A percentile compares a stretch with the other conserved stretches of the same genome.
phyloP scores from a whole-genome alignment of 345 rosid species.

The Isatis tinctoria region DNA sequence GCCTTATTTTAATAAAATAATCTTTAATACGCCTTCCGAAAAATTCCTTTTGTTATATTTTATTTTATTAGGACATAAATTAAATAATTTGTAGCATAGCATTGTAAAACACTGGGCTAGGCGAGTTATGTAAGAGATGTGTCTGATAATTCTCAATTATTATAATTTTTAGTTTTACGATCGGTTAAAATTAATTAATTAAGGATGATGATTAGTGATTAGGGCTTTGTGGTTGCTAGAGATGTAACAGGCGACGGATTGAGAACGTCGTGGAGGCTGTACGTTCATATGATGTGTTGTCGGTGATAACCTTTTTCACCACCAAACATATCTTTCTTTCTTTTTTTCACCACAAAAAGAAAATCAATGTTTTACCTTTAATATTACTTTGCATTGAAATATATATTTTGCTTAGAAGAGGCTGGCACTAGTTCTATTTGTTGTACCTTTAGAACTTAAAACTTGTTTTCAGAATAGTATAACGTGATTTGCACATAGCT shows the following conservation, averaged over 20 bases:
- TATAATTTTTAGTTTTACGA: not conserved
- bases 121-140: conserved; percentile 6
- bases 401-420: not conserved
- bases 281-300: conserved; percentile 25
- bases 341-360: conserved; percentile 3
- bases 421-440: not conserved
- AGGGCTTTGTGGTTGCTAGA: conserved; percentile 7
- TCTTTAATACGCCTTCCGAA: not conserved
- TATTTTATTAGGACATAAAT: not conserved
- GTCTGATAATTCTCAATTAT: conserved; percentile 24
- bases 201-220: conserved; percentile 15
- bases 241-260: not conserved
- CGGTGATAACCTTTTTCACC: conserved; percentile 14
- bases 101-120: not conserved
- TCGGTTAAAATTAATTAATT: not conserved
- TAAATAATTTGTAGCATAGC: not conserved
- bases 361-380: not conserved
- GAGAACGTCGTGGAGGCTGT: conserved; percentile 13
- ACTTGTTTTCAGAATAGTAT: too few relatives aligned
- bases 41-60: conserved; percentile 25
- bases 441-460: not conserved
- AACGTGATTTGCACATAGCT: too few relatives aligned
- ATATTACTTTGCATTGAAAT: not conserved
- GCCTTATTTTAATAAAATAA: not conserved
- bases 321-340: not conserved